These are phyloP conservation scores for Rhodotorula sp. DNA, from an alignment of 1,284 basidiomycete genomes.

Conservation along the genomic window DNA sequence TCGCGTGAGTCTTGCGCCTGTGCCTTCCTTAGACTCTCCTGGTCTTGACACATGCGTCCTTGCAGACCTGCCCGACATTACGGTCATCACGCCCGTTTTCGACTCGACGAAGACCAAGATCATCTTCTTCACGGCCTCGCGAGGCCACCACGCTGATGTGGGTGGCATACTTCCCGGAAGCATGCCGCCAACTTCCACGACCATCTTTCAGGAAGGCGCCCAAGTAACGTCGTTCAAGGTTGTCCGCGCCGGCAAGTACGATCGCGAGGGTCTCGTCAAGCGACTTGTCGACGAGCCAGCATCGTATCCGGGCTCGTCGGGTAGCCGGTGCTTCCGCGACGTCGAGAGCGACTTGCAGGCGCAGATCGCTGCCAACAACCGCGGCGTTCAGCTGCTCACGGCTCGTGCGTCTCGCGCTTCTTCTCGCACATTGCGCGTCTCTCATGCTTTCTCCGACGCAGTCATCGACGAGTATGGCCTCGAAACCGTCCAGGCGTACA, in stretches of 20 bases:
- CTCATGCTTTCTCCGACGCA: constrained; percentile 49
- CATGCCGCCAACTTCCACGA: constrained; percentile 91
- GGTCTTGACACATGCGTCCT: constrained; percentile 64
- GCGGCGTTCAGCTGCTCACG: constrained; percentile 53
- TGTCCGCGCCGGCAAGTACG: constrained; percentile 79
- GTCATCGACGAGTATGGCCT: constrained; percentile 83
- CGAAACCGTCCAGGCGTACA: constrained; percentile 84
- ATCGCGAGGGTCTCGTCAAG: constrained; percentile 70
- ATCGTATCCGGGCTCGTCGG: constrained; percentile 69
- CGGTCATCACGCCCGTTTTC: constrained; percentile 78
- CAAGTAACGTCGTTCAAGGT: constrained; percentile 85
- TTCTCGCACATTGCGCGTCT: neutral
- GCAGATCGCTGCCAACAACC: constrained; percentile 96
- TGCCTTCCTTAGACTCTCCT: constrained; percentile 50
- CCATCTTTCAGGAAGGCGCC: constrained; percentile 82
- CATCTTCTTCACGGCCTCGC: constrained; percentile 88
- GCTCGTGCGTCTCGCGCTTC: constrained; percentile 49
- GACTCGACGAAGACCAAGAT: constrained; percentile 58
- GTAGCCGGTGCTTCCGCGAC: constrained; percentile 62
- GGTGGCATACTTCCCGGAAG: constrained; percentile 68
- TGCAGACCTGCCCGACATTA: constrained; percentile 50
- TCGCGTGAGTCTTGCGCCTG: constrained; percentile 42
- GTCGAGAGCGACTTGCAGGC: constrained; percentile 93
- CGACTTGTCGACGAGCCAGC: constrained; percentile 82
- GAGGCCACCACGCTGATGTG: constrained; percentile 68